phyloP scores from a whole-genome alignment of 148 eudicot genomes.

The Rhododendron mucronatum region DNA sequence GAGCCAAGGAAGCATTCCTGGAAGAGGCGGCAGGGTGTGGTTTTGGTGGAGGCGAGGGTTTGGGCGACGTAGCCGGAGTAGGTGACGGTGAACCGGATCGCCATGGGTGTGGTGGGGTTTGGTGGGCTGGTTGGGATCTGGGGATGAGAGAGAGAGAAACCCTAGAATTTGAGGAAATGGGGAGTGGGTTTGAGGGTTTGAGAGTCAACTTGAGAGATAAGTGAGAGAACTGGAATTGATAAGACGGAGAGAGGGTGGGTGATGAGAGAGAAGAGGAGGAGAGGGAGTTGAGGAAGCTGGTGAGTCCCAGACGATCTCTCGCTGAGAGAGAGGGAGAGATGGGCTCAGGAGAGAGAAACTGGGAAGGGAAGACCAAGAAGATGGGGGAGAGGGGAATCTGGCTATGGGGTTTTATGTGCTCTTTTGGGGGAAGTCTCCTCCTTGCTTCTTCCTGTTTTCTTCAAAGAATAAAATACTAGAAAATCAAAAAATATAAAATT shows the following conservation, averaged over 20 bases:
- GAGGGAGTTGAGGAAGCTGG: background rate
- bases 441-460: background rate
- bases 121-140: conserved; percentile 23
- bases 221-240: background rate
- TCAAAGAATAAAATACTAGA: too few species aligned
- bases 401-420: background rate
- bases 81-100: conserved; percentile 62
- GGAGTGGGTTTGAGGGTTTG: background rate
- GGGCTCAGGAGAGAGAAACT: background rate
- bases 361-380: background rate
- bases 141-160: background rate
- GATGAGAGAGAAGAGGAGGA: background rate
- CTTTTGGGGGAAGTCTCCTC: background rate
- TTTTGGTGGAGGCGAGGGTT: conserved; percentile 41
- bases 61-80: conserved; percentile 64
- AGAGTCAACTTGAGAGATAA: background rate
- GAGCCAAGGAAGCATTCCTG: conserved; percentile 40
- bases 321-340: background rate
- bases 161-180: conserved; percentile 19
- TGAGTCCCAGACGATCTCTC: background rate
- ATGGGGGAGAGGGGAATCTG: background rate
- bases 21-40: conserved; percentile 32
- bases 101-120: conserved; percentile 39
- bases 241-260: background rate
- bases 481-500: background rate